These are phyloP conservation scores for Paecilomyces sp. DNA, from an alignment of 2,329 filamentous ascomycete genomes.

Conservation along the genomic window DNA sequence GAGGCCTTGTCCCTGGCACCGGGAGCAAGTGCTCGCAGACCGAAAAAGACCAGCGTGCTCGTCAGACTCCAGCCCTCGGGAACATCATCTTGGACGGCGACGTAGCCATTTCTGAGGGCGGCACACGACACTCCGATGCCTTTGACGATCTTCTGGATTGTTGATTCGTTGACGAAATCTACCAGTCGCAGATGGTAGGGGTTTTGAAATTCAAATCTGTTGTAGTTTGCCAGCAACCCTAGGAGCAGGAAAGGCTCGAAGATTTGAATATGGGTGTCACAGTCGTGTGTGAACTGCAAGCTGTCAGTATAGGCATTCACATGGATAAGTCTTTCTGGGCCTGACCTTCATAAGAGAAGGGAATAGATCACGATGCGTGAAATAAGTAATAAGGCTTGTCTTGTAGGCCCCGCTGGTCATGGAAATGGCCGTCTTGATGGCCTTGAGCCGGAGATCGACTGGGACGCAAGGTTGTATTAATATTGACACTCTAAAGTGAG, in stretches of 20 bases:
- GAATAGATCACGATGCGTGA: conserved; percentile 90
- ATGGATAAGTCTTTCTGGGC: background rate
- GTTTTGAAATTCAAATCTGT: conserved; percentile 98
- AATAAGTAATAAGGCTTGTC: conserved; percentile 87
- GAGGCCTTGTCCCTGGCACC: conserved; percentile 55
- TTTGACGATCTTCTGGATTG: conserved; percentile 73
- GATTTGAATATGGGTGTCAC: conserved; percentile 55
- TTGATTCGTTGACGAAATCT: conserved; percentile 88
- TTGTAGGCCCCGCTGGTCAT: conserved; percentile 92
- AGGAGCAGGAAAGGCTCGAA: conserved; percentile 75
- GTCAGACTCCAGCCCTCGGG: conserved; percentile 84
- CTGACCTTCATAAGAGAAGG: conserved; percentile 86
- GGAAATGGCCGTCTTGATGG: conserved; percentile 72
- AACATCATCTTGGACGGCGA: conserved; percentile 81
- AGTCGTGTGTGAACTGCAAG: conserved; percentile 71
- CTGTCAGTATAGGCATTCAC: conserved; percentile 5
- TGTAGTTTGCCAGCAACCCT: conserved; percentile 90
- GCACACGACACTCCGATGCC: conserved; percentile 69
- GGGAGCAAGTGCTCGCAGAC: conserved; percentile 67
- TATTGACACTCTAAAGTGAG: background rate
- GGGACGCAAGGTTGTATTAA: background rate
- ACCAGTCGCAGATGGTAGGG: conserved; percentile 87
- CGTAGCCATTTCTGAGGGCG: conserved; percentile 63
- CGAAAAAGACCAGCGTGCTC: conserved; percentile 74
- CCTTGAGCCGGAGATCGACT: conserved; percentile 72